These are phyloP conservation scores for Gonapodya sp. DNA, from an alignment of 192 early-diverging fungal species.

Conservation along the genomic window DNA sequence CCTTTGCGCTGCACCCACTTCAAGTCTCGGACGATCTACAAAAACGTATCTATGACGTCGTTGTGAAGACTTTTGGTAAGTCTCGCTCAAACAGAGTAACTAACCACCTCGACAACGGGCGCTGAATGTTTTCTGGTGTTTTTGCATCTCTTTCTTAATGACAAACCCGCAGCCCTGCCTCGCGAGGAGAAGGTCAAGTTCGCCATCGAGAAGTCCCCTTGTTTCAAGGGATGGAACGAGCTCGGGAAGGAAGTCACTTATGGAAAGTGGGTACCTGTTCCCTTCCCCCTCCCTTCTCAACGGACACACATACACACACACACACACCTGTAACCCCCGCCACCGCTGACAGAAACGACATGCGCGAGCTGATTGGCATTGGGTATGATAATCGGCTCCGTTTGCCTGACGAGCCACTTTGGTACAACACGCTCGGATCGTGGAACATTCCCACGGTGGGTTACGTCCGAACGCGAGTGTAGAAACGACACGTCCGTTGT, in stretches of 20 bases:
- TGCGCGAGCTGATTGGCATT: neutral
- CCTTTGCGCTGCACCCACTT: neutral
- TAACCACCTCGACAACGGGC: too few relatives aligned
- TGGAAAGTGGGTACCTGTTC: neutral
- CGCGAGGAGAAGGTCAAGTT: constrained; percentile 11
- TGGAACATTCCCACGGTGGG: neutral
- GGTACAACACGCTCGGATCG: neutral
- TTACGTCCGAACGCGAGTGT: too few relatives aligned
- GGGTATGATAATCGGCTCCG: neutral
- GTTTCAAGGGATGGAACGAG: constrained; percentile 8
- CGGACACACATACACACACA: neutral
- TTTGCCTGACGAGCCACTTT: neutral
- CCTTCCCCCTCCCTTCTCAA: neutral
- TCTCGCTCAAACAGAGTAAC: too few relatives aligned
- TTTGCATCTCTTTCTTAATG: too few relatives aligned
- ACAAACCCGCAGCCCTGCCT: too few relatives aligned
- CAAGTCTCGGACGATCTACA: neutral
- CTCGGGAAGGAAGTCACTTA: constrained; percentile 2
- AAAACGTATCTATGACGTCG: neutral
- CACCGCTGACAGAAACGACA: neutral
- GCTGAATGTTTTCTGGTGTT: too few relatives aligned
- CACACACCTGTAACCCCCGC: too few relatives aligned
- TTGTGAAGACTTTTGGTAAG: neutral
- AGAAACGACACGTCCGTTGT: too few relatives aligned
- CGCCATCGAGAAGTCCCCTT: neutral